Evolutionary conservation across 495 filamentous ascomycete genomes (phyloP), one percentile per base, ranked within the genome.

Genomic region (Achaetomiella virescens): DNA sequence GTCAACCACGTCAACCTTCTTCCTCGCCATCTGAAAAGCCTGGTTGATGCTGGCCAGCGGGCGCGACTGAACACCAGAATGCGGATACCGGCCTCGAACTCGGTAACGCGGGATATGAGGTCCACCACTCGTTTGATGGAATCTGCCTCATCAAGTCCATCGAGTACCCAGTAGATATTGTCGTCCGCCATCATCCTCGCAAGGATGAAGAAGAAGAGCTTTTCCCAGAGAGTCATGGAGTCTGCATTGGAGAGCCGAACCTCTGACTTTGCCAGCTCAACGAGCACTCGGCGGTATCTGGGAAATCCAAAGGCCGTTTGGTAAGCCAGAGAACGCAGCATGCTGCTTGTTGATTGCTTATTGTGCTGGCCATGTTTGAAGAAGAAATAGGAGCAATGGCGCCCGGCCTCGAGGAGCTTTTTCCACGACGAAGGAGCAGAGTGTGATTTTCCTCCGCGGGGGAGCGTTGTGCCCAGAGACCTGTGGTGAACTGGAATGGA

Each of bases 61-160:
- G 3, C 51, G 45, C n/a, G n/a, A 33, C 57, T 59, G n/a, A 59
- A 48, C 10, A 61, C 27, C 6, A 51, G 31, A 15, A 64, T 38
- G 5, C 29, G 11, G 33, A 61, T 41, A 6, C 24, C 24, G 15
- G n/a, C 31, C 0, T 35, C 20, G 6, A 51, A 42, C 6, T 40
- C 14, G 2, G 36, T 36, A 0, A 65, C 17, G 6, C 43, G 27
- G 1, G 54, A 57, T 6, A 70, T 6, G n/a, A 66, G 50, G 9
- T 61, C 55, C 17, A 70, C 14, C 22, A 68, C 46, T 5, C 31
- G 14, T 24, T 37, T 50, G 15, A 50, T 53, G 22, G 59, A 61
- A 24, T 66, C 66, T 2, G 60, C 54, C 37, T 69, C 66, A 45
- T 69, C 66, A 2, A 69, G 31, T 1, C 57, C 66, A 48, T 69